Evolutionary conservation across 106 monocot species (phyloP), one percentile per base, ranked within the genome.

Genomic region (Xerophyta viscosa): DNA sequence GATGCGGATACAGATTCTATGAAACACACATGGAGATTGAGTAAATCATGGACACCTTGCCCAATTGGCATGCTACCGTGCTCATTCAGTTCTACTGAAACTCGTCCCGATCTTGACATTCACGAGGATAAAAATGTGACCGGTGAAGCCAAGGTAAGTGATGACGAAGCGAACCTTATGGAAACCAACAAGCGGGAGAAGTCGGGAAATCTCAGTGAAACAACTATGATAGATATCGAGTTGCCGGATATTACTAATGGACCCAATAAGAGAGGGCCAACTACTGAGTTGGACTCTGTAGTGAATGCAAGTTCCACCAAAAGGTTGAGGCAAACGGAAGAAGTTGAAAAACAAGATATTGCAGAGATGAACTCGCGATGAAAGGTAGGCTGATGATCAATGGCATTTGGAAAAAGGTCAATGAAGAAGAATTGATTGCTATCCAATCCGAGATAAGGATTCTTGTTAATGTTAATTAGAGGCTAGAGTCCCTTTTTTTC

Each of bases 1-100:
- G 15, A 39, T 39, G 39, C 6, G 15, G 39, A 10, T 39, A 15
- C 39, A 17, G 42, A 41, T 50, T 41, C 55, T 33, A 50, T 27
- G 41, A 70, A 33, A 20, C 25, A 29, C 19, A 63, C 6, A 41
- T 98, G 89, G 96, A 66, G 27, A 3, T 28, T 89, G 36, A 59
- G 78, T 14, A 79, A 82, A 31, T 82, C 73, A 3, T 98, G 85
- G 96, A 70, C 41, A 5, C 61, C 73, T 7, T 98, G 89, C 31
- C 82, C 96, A 2, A 86, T 98, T 55, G 91, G 96, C 19, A 89
- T 71, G 75, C 7, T 89, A 51, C 84, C 85, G 21, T 85, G 96
- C 37, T 77, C 73, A 3, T 71, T 73, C 56, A 77, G 82, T 48
- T 89, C 71, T 3, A 68, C 74, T 29, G 50, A 70, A 7, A 51